Base-by-base conservation (phyloP, 768 basidiomycete species). In the Goffeauzyma gilvescens region DNA sequence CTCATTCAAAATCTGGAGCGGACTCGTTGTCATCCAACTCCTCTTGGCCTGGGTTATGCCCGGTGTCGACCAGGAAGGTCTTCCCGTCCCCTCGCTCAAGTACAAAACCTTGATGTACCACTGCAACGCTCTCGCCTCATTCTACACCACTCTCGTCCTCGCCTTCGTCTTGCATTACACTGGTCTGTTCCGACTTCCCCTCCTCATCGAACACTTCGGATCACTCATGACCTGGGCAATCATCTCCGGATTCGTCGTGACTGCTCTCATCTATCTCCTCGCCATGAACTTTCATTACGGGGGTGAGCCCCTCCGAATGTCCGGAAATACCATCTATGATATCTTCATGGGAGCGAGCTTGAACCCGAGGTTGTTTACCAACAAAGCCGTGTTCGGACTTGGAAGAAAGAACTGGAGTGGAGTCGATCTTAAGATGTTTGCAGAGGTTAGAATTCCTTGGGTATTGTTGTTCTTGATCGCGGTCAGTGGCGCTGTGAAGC, bases 341-440 rank as follows among this genome's bases (percentile, higher is more conserved):
- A 78, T 85, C 47, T 93, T 89, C 67, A 93, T 95, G 89, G 90
- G 90, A 33, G 86, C 87, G 30, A 73, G 73, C 40, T 70, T 98
- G 50, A 98, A 96, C 67, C 93, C 93, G 6, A 76, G 90, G 45
- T 72, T 98, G 48, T 49, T 49, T 18, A 49, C 47, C 3, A 36
- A 27, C 18, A 22, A 20, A 15, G 6, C 20, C 12, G 9, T 28
- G 17, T 38, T 25, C 18, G 15, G 37, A 3, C 21, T 49, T 9
- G 41, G 42, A 14, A 33, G 47, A 32, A 49, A 49, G 38, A 37
- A 42, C 28, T 49, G 47, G 47, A 86, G 86, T 6, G 69, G 72
- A 15, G 73, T 98, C 49, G 90, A 96, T 65, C 68, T 98, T 57
- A 98, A 98, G 67, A 95, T 96, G 89, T 98, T 85, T 78, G 83